These are phyloP conservation scores for Penicillium sp. DNA, from an alignment of 2,329 filamentous ascomycete genomes.

Conservation along the genomic window DNA sequence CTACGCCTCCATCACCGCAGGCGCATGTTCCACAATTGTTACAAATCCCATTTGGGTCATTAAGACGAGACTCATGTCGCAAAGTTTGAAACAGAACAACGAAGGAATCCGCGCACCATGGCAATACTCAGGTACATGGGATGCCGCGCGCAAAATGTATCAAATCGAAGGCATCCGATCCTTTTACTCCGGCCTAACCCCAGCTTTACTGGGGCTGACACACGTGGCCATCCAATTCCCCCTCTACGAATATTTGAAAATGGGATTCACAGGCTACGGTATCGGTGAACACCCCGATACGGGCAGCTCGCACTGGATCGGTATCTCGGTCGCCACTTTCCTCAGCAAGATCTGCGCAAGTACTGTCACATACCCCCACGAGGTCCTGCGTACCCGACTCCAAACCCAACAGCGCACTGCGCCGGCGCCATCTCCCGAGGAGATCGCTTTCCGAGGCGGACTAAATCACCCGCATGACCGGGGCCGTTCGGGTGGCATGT, in stretches of 20 bases:
- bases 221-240: constrained; percentile 98
- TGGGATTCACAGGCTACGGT: constrained; percentile 81
- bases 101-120: constrained; percentile 61
- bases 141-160: constrained; percentile 97
- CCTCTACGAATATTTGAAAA: constrained; percentile 91
- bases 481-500: constrained; percentile 43
- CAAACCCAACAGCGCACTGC: constrained; percentile 84
- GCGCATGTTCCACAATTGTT: constrained; percentile 86
- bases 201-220: constrained; percentile 85
- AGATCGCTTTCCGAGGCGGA: constrained; percentile 51
- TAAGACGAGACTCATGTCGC: constrained; percentile 97
- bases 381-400: constrained; percentile 88
- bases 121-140: constrained; percentile 87
- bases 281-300: constrained; percentile 72
- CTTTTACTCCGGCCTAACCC: constrained; percentile 94
- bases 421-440: constrained; percentile 50
- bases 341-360: constrained; percentile 93
- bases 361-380: constrained; percentile 94
- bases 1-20: constrained; percentile 87
- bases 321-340: constrained; percentile 85
- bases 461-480: constrained; percentile 46
- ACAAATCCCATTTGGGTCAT: constrained; percentile 99
- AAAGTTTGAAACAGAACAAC: constrained; percentile 61
- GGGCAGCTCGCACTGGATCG: constrained; percentile 72
- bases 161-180: constrained; percentile 80